Percentiles rank a stretch among this genome's conserved stretches.
These are phyloP conservation scores for Chytridium lagenaria DNA, from an alignment of 371 early-diverging fungal genomes.

Conservation along the genomic window DNA sequence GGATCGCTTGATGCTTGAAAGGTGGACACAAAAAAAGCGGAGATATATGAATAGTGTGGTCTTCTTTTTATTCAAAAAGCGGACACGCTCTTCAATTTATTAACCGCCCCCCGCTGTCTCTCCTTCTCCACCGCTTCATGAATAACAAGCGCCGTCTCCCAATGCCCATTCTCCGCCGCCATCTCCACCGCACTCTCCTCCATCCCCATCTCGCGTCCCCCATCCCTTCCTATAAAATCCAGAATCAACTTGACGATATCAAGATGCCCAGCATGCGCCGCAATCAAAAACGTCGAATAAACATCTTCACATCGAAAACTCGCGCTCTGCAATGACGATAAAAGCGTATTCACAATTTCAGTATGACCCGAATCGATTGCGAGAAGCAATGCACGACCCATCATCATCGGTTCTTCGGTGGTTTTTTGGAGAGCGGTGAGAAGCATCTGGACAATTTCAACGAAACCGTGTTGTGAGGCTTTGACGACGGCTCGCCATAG, in stretches of 20 bases:
- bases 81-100: too few relatives aligned
- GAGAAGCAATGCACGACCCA: neutral
- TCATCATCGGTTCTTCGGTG: neutral
- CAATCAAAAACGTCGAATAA: too few relatives aligned
- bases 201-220: too few relatives aligned
- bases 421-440: neutral
- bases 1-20: too few relatives aligned
- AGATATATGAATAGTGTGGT: too few relatives aligned
- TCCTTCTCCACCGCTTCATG: neutral
- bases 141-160: neutral
- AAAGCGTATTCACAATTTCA: neutral
- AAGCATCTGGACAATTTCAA: neutral
- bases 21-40: too few relatives aligned
- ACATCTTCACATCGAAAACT: too few relatives aligned
- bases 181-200: neutral
- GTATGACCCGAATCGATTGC: neutral
- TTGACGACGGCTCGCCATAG: neutral
- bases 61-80: too few relatives aligned
- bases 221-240: neutral
- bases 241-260: neutral
- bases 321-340: too few relatives aligned
- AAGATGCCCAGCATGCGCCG: neutral
- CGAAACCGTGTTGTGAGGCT: neutral
- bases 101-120: neutral
- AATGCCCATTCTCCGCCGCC: neutral